Percentiles rank a stretch among this genome's conserved stretches.
Conservation (phyloP, 768 basidiomycete genomes). For the Tephrocybe rancida region DNA sequence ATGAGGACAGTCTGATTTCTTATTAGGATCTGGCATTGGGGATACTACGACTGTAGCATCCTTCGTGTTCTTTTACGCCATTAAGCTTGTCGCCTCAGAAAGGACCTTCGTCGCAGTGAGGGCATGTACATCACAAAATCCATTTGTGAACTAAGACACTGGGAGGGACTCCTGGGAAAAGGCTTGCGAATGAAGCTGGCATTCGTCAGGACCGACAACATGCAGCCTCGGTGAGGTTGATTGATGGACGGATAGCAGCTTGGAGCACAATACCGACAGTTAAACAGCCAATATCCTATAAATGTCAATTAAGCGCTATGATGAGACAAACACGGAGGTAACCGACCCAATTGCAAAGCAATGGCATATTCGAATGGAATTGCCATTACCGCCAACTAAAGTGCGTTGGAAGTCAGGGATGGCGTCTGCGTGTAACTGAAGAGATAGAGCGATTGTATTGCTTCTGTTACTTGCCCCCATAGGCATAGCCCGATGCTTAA, state of each 20-base stretch:
- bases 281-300: slow-evolving; percentile 63
- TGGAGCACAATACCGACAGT: neutral
- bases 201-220: slow-evolving; percentile 56
- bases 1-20: neutral
- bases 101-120: slow-evolving; percentile 47
- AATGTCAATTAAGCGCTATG: slow-evolving; percentile 36
- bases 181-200: slow-evolving; percentile 39
- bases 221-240: slow-evolving; percentile 18
- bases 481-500: slow-evolving; percentile 42
- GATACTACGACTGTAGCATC: slow-evolving; percentile 45
- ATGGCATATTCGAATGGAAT: slow-evolving; percentile 8
- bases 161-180: slow-evolving; percentile 57
- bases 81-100: slow-evolving; percentile 39
- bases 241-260: neutral
- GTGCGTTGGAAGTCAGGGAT: slow-evolving; percentile 35
- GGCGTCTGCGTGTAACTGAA: slow-evolving; percentile 15
- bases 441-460: neutral
- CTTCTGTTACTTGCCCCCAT: slow-evolving; percentile 36
- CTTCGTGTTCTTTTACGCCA: slow-evolving; percentile 36
- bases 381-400: neutral
- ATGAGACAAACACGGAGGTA: neutral
- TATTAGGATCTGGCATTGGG: neutral
- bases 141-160: slow-evolving; percentile 50
- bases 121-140: slow-evolving; percentile 56
- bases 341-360: neutral